Evolutionary conservation across 2,329 filamentous ascomycete genomes (phyloP), one percentile per base, ranked within the genome.

Genomic region (Fusarium verrucosum): DNA sequence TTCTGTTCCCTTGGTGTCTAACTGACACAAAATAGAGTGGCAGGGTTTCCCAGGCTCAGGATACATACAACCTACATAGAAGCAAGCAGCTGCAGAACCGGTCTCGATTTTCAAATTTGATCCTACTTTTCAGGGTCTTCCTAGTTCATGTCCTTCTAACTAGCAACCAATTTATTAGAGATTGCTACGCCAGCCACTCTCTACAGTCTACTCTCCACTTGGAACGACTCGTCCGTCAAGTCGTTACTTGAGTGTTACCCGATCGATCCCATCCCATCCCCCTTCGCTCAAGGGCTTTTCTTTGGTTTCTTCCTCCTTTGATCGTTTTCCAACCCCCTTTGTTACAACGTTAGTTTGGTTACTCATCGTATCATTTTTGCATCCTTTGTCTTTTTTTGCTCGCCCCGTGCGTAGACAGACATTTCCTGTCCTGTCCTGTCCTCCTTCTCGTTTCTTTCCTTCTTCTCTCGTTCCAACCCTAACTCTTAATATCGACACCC

Each of bases 271-370:
- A n/a, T n/a, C n/a, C n/a, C n/a, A n/a, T 47, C 58, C 52, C 56
- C 56, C 54, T 59, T 66, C 53, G 26, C 58, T 59, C 42, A 65
- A 65, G 56, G 62, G 54, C 46, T 46, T 51, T 54, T 58, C 44
- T 51, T 54, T 58, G 40, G 28, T 37, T 53, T 54, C 43, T 33
- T 67, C 50, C 64, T 56, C 43, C 40, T 65, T 58, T 56, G 62
- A 51, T 25, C 35, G n/a, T n/a, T 60, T 50, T 45, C 58, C 42
- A 50, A 14, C n/a, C 63, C 53, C 54, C 36, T 64, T 60, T 56
- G 58, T 61, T 63, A 50, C 46, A 60, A 51, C 45, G 25, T 52
- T 58, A 36, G 41, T 47, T 25, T 28, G 41, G 38, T 55, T 66
- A 26, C 44, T 49, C 52, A 36, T 47, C 36, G 28, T 38, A 38